phyloP scores from a whole-genome alignment of 805 yeast genomes.

The Lipomyces japonicus region DNA sequence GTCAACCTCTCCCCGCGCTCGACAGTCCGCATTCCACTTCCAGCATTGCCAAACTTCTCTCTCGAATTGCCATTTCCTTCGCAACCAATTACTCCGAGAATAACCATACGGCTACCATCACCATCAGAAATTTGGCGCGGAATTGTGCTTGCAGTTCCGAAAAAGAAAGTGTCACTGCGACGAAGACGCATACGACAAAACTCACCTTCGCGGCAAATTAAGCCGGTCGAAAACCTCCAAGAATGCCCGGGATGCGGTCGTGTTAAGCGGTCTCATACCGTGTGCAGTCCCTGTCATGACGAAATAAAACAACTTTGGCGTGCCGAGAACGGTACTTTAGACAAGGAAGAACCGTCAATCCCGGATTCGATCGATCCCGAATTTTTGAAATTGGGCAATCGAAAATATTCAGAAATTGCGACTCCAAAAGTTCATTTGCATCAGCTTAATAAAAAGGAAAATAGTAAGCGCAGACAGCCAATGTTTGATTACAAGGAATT shows the following conservation, averaged over 20 bases:
- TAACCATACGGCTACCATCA: constrained; percentile 18
- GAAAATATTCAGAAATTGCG: constrained; percentile 20
- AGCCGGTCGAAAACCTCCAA: constrained; percentile 69
- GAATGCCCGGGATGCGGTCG: constrained; percentile 96
- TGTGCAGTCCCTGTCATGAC: constrained; percentile 88
- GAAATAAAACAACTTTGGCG: constrained; percentile 78
- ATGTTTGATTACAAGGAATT: constrained; percentile 13
- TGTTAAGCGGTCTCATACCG: constrained; percentile 79
- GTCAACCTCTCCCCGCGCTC: too few species aligned
- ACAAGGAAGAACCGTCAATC: not conserved
- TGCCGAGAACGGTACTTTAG: constrained; percentile 26
- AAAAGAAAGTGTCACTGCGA: constrained; percentile 84
- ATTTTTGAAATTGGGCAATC: constrained; percentile 11
- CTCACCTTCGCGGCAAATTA: constrained; percentile 80
- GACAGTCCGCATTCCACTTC: too few species aligned
- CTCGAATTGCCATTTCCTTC: not conserved
- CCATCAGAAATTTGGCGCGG: constrained; percentile 52
- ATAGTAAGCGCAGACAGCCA: constrained; percentile 14
- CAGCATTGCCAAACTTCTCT: not conserved
- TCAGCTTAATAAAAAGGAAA: constrained; percentile 31
- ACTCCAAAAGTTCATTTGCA: constrained; percentile 10
- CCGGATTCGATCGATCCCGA: constrained; percentile 23
- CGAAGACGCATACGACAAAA: constrained; percentile 79
- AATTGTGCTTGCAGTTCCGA: constrained; percentile 81
- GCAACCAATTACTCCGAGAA: constrained; percentile 6